Evolutionary conservation across 352 stramenopile species (phyloP), one percentile per base, ranked within the genome.

Genomic region (Phytophthora vignae): DNA sequence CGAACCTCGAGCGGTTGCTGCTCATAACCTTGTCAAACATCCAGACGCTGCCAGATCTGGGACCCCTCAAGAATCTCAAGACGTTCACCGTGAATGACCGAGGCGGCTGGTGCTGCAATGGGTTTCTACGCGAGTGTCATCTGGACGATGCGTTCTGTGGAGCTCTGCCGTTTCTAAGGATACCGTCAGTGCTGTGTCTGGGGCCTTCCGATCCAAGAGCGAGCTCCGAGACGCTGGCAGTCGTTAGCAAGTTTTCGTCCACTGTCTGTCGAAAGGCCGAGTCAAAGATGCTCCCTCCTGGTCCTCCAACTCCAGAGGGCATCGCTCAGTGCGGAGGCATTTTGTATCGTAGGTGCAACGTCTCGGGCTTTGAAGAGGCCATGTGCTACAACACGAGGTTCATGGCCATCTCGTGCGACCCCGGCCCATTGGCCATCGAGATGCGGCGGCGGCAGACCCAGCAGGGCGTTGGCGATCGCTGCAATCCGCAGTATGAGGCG

Each of bases 371-470:
- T 15, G 29, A 49, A 25, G 60, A 60, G 33, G 49, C 49, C 12
- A 67, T 67, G 50, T 67, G 60, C 36, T 60, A 67, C 38, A 67
- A 60, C 25, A 22, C 33, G 1, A 38, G 60, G 44, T 53, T 58
- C 9, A 60, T 60, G 12, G 52, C 19, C 7, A 68, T 68, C 15
- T 50, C 42, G 11, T 50, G 42, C 15, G 42, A 25, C 7, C 42
- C 42, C 11, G 15, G 42, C 21, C 6, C 46, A 3, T 60, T 74
- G 8, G 44, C 52, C 12, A 75, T 75, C n/a, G 62, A 68, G n/a
- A 60, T 73, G 50, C 64, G 68, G 15, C 60, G 64, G 5, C 27
- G 22, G n/a, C 63, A 77, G 48, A 79, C 77, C 38, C 36, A 69
- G 9, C 38, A 60, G 19, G 31, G 25, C 0, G 62, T 79, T 22